Conservation (phyloP, 768 basidiomycete genomes). For the Calvatia gigantea region DNA sequence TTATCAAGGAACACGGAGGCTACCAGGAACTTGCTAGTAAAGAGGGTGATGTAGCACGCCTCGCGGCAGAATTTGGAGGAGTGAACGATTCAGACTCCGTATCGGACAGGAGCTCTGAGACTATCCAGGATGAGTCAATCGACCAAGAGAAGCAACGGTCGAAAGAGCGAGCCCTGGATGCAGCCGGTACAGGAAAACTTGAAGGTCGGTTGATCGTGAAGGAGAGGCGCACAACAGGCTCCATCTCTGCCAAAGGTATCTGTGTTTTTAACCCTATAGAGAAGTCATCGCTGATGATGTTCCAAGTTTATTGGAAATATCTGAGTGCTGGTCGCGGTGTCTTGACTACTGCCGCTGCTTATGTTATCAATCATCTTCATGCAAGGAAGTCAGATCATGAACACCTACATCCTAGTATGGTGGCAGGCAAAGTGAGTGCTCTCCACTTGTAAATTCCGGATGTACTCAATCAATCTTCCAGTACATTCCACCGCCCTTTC, state of each 20-base stretch:
- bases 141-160: constrained; percentile 11
- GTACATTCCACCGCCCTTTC: constrained; percentile 43
- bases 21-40: constrained; percentile 46
- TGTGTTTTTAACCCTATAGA: not conserved
- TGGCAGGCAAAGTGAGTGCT: constrained; percentile 58
- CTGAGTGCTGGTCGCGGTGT: constrained; percentile 50
- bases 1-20: constrained; percentile 68
- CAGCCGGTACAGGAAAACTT: constrained; percentile 54
- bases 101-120: constrained; percentile 7
- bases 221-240: constrained; percentile 65
- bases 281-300: not conserved
- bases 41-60: constrained; percentile 52
- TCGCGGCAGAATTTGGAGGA: constrained; percentile 63
- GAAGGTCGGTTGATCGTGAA: constrained; percentile 66
- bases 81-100: constrained; percentile 29
- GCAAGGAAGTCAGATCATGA: constrained; percentile 60
- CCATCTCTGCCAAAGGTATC: constrained; percentile 47
- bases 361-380: constrained; percentile 48
- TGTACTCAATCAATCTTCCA: constrained; percentile 16
- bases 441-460: not conserved
- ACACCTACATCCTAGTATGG: constrained; percentile 68
- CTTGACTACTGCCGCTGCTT: constrained; percentile 48
- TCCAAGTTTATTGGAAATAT: constrained; percentile 58
- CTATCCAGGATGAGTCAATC: not conserved
- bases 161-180: constrained; percentile 8